Evolutionary conservation across 495 filamentous ascomycete genomes (phyloP).

Genomic region (Penicillium taxi): DNA sequence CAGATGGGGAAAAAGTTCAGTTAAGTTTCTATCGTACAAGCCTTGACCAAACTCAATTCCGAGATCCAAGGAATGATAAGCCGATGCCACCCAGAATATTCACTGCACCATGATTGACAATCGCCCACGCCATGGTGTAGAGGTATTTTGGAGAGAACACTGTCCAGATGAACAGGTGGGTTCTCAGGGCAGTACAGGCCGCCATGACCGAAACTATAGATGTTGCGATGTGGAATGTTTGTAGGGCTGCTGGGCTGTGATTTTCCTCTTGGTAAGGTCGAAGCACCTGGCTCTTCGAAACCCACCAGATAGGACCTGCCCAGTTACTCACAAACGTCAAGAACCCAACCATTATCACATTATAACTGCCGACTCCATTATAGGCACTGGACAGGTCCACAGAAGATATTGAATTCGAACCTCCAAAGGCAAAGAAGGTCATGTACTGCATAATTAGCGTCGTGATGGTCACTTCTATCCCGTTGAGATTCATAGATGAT

Average conservation of each 20-base stretch:
- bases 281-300: slow-evolving; percentile 49
- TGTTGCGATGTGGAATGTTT: slow-evolving; percentile 58
- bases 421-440: slow-evolving; percentile 86
- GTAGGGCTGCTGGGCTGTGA: slow-evolving; percentile 43
- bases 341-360: slow-evolving; percentile 58
- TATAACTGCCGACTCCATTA: slow-evolving; percentile 69
- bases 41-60: slow-evolving; percentile 4
- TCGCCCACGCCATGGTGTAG: slow-evolving; percentile 79
- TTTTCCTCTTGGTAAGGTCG: slow-evolving; percentile 28
- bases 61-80: slow-evolving; percentile 42
- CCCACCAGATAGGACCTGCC: slow-evolving; percentile 87
- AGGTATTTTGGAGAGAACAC: slow-evolving; percentile 97
- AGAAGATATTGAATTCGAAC: slow-evolving; percentile 85
- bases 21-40: neutral
- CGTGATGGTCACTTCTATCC: slow-evolving; percentile 52
- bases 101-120: slow-evolving; percentile 68
- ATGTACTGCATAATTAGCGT: slow-evolving; percentile 61
- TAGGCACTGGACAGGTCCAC: slow-evolving; percentile 78
- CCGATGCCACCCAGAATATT: slow-evolving; percentile 44
- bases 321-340: slow-evolving; percentile 86
- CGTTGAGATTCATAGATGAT: slow-evolving; percentile 34
- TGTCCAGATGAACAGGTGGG: slow-evolving; percentile 97
- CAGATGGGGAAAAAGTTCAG: too few relatives aligned
- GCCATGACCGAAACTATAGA: slow-evolving; percentile 69
- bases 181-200: slow-evolving; percentile 74